phyloP scores from a whole-genome alignment of 805 yeast genomes.

The Millerozyma miso region DNA sequence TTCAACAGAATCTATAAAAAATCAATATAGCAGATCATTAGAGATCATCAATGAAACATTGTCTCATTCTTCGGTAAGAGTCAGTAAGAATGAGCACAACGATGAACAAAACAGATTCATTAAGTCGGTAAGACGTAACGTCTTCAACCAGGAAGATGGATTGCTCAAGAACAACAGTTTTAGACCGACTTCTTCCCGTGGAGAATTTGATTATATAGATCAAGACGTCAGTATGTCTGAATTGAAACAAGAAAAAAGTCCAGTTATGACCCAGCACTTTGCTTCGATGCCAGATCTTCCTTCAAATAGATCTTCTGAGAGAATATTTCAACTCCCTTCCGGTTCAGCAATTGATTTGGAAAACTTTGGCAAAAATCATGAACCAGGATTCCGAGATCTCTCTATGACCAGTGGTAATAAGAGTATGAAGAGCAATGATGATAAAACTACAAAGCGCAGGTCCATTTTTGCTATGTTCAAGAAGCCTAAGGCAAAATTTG shows the following conservation, averaged over 20 bases:
- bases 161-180: neutral
- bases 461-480: constrained; percentile 35
- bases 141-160: constrained; percentile 1
- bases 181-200: neutral
- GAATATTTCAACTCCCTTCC: constrained; percentile 14
- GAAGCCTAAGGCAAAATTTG: constrained; percentile 12
- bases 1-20: constrained; percentile 8
- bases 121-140: constrained; percentile 9
- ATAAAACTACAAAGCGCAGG: constrained; percentile 18
- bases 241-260: neutral
- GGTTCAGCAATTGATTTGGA: constrained; percentile 38
- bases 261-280: constrained; percentile 5
- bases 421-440: neutral
- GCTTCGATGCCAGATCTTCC: constrained; percentile 16
- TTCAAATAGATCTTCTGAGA: constrained; percentile 1
- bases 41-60: constrained; percentile 10
- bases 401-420: neutral
- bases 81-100: neutral
- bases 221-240: neutral
- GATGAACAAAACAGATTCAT: constrained; percentile 2
- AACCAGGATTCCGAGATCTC: constrained; percentile 23
- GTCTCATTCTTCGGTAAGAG: constrained; percentile 5
- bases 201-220: neutral
- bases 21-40: constrained; percentile 13
- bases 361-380: constrained; percentile 36